A percentile compares a stretch with the other conserved stretches of the same genome.
Conservation (phyloP, 495 filamentous ascomycete genomes). For the Penicillium coffeae region DNA sequence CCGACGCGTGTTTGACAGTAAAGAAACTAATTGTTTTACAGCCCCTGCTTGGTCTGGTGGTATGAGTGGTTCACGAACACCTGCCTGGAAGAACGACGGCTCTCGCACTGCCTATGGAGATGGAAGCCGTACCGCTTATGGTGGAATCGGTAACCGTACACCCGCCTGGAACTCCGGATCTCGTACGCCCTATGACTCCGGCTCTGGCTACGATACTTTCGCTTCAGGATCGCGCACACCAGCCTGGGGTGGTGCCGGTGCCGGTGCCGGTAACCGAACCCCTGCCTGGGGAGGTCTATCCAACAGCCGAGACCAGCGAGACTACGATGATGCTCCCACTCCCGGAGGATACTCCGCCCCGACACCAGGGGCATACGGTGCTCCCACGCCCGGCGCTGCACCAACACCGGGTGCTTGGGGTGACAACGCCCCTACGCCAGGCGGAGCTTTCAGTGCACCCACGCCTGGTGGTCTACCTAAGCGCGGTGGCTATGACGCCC, state of each 20-base stretch:
- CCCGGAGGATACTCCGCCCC: constrained; percentile 62
- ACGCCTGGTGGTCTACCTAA: constrained; percentile 47
- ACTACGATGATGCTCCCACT: constrained; percentile 65
- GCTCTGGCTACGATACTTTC: constrained; percentile 62
- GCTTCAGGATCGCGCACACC: constrained; percentile 72
- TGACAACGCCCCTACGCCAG: constrained; percentile 58
- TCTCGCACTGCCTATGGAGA: constrained; percentile 77
- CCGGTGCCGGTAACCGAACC: constrained; percentile 49
- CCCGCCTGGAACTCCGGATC: constrained; percentile 59
- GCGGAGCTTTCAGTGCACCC: constrained; percentile 58
- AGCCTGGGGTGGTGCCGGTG: constrained; percentile 52
- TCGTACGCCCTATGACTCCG: constrained; percentile 67
- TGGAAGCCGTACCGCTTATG: constrained; percentile 70
- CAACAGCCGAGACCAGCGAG: constrained; percentile 24
- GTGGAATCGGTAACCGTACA: constrained; percentile 50
- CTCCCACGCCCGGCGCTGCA: constrained; percentile 71
- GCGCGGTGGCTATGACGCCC: constrained; percentile 48
- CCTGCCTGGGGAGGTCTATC: constrained; percentile 43
- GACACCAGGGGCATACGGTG: constrained; percentile 48
- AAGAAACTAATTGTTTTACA: too few species aligned
- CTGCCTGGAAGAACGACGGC: constrained; percentile 70
- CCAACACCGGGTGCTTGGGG: constrained; percentile 75
- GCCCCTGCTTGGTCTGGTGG: constrained; percentile 57
- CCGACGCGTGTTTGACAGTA: too few species aligned
- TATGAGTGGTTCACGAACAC: constrained; percentile 61